These are phyloP conservation scores for Candida hispaniensis DNA, from an alignment of 805 yeast genomes.

Conservation along the genomic window DNA sequence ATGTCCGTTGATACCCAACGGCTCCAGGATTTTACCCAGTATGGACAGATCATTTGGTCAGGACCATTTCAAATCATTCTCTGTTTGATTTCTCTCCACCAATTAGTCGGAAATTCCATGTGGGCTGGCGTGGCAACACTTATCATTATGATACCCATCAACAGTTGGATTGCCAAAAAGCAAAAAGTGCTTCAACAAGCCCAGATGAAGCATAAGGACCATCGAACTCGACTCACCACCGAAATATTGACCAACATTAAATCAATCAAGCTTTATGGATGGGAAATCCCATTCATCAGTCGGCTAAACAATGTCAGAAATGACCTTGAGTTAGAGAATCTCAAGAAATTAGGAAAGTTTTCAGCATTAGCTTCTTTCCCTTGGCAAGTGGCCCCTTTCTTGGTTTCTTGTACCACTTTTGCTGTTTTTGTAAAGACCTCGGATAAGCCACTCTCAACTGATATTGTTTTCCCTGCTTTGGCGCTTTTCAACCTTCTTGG, in stretches of 20 bases:
- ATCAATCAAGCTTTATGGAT: constrained; percentile 71
- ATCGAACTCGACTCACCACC: constrained; percentile 65
- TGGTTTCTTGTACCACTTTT: constrained; percentile 88
- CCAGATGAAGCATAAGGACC: constrained; percentile 81
- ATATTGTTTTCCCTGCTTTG: constrained; percentile 65
- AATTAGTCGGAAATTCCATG: constrained; percentile 68
- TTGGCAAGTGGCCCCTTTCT: constrained; percentile 84
- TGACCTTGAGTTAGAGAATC: constrained; percentile 54
- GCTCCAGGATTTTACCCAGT: constrained; percentile 57
- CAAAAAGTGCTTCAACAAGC: constrained; percentile 53
- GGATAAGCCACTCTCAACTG: constrained; percentile 68
- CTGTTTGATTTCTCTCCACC: constrained; percentile 66
- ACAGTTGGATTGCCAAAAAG: constrained; percentile 37
- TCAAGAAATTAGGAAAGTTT: constrained; percentile 63
- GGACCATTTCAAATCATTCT: constrained; percentile 84
- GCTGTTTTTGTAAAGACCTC: constrained; percentile 61
- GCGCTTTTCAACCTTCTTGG: constrained; percentile 61
- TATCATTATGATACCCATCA: constrained; percentile 70
- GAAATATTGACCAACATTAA: constrained; percentile 87
- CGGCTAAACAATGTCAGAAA: constrained; percentile 44
- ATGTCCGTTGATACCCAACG: constrained; percentile 65
- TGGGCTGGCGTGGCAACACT: constrained; percentile 82
- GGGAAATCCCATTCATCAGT: constrained; percentile 68
- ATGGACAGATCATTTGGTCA: constrained; percentile 76
- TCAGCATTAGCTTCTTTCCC: constrained; percentile 78